Conservation (phyloP, 768 basidiomycete species). For the Coprinellus aureogranulatus region DNA sequence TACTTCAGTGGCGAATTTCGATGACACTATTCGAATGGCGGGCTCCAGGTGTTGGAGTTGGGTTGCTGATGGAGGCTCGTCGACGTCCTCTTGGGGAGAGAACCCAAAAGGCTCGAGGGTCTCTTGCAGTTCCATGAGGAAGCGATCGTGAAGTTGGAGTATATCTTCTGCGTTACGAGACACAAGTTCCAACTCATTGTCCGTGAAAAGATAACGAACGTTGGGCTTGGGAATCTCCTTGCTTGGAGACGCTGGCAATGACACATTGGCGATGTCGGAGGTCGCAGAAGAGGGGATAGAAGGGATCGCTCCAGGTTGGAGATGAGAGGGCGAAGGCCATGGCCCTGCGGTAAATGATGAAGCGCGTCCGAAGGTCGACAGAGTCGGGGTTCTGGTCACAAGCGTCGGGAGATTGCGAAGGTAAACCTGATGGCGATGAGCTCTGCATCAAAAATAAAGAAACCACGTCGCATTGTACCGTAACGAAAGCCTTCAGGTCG, state of each 20-base stretch:
- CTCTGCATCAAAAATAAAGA: constrained; percentile 2
- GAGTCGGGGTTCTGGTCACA: constrained; percentile 36
- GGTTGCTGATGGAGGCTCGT: constrained; percentile 14
- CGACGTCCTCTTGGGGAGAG: constrained; percentile 28
- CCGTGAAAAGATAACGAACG: constrained; percentile 53
- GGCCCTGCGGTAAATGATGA: constrained; percentile 43
- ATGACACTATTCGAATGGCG: constrained; percentile 49
- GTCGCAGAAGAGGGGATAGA: constrained; percentile 14
- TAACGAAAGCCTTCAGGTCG: constrained; percentile 75
- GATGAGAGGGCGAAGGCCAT: constrained; percentile 43
- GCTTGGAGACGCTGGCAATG: constrained; percentile 19
- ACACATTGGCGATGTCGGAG: constrained; percentile 14
- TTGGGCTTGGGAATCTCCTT: constrained; percentile 29
- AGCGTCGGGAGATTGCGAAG: constrained; percentile 55
- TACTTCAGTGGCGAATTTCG: constrained; percentile 61
- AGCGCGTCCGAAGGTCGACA: constrained; percentile 37
- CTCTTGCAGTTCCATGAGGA: constrained; percentile 53
- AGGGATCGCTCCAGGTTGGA: constrained; percentile 23
- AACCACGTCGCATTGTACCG: constrained; percentile 40
- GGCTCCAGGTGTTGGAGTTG: constrained; percentile 35
- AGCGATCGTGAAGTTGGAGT: constrained; percentile 64
- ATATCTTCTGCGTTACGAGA: constrained; percentile 69
- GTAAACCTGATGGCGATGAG: constrained; percentile 50
- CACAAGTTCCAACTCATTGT: constrained; percentile 55
- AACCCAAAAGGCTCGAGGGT: constrained; percentile 55